Evolutionary conservation across 495 filamentous ascomycete species (phyloP).

Genomic region (Ramalina peruviana): DNA sequence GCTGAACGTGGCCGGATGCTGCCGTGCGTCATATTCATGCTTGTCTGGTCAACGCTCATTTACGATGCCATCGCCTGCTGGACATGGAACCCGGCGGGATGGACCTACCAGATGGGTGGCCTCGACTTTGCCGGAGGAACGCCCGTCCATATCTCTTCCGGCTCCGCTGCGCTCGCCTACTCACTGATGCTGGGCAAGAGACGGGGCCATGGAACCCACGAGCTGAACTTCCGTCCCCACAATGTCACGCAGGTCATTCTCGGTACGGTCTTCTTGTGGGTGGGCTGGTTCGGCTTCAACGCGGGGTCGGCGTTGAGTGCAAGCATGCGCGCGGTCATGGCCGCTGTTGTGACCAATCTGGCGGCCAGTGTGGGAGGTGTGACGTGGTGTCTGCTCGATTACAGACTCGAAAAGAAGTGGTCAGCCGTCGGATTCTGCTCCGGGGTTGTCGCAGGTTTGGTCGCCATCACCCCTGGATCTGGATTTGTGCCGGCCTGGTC

Average conservation of each 20-base stretch:
- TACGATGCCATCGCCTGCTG: slow-evolving; percentile 96
- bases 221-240: slow-evolving; percentile 92
- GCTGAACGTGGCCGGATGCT: slow-evolving; percentile 93
- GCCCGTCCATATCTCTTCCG: slow-evolving; percentile 89
- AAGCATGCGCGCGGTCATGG: slow-evolving; percentile 63
- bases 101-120: slow-evolving; percentile 71
- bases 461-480: slow-evolving; percentile 86
- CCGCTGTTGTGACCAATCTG: slow-evolving; percentile 42
- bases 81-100: slow-evolving; percentile 89
- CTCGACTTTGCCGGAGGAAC: slow-evolving; percentile 95
- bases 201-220: slow-evolving; percentile 70
- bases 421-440: slow-evolving; percentile 95
- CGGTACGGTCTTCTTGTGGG: slow-evolving; percentile 96
- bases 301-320: slow-evolving; percentile 81
- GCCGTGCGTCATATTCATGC: slow-evolving; percentile 89
- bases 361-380: slow-evolving; percentile 62
- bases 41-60: slow-evolving; percentile 87
- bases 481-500: slow-evolving; percentile 87
- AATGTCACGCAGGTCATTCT: slow-evolving; percentile 96
- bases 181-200: slow-evolving; percentile 74
- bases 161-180: slow-evolving; percentile 78
- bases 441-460: slow-evolving; percentile 81
- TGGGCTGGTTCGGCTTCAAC: slow-evolving; percentile 99
- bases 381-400: slow-evolving; percentile 92
- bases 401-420: slow-evolving; percentile 89